Conservation (phyloP, 1,139 yeast genomes). For the Blastobotrys ciferrii region DNA sequence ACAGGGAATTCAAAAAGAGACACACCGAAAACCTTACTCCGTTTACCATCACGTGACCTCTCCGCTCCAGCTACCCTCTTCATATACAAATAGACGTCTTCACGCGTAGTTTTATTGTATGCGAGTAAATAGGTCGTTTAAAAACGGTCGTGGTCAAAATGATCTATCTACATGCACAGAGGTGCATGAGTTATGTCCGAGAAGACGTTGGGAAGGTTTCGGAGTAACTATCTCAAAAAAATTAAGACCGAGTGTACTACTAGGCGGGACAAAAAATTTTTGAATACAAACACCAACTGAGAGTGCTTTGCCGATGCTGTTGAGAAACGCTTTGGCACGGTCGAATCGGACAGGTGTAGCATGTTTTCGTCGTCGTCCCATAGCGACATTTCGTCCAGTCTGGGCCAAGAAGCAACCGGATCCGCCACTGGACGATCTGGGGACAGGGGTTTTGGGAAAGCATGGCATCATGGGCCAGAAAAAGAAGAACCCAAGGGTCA, state of each 20-base stretch:
- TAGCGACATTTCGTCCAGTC: not conserved
- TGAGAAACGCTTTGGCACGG: constrained; percentile 5
- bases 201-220: not conserved
- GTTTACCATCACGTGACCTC: not conserved
- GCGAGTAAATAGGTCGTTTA: too few relatives aligned
- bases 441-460: not conserved
- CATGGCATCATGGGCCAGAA: not conserved
- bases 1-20: not conserved
- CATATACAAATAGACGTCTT: too few relatives aligned
- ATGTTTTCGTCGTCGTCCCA: too few relatives aligned
- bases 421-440: not conserved
- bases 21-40: not conserved
- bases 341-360: not conserved
- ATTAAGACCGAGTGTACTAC: too few relatives aligned
- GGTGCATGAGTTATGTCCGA: too few relatives aligned
- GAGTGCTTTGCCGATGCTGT: constrained; percentile 1
- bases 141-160: too few relatives aligned
- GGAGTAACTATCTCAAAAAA: constrained; percentile 4
- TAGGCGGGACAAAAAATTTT: too few relatives aligned
- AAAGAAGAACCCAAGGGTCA: not conserved
- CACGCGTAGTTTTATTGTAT: too few relatives aligned
- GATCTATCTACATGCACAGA: too few relatives aligned
- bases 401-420: not conserved
- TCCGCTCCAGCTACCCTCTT: not conserved
- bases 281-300: not conserved